Evolutionary conservation across 2,329 filamentous ascomycete genomes (phyloP).

Genomic region (Fusarium sp.): DNA sequence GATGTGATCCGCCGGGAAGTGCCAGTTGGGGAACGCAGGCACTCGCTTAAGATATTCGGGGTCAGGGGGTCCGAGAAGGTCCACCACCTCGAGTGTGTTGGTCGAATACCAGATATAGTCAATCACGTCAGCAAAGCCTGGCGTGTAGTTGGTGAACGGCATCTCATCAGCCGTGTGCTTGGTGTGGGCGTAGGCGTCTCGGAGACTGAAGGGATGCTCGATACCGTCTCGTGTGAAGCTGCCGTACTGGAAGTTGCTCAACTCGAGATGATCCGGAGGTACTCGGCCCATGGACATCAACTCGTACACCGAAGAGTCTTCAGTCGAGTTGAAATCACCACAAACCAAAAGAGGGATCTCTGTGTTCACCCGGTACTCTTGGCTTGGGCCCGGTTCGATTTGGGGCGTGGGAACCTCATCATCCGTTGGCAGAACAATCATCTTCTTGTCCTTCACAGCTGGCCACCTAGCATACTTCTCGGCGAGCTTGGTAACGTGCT

Average conservation of each 20-base stretch:
- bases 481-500: conserved; percentile 86
- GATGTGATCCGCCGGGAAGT: conserved; percentile 94
- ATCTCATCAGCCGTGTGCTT: conserved; percentile 86
- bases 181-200: conserved; percentile 87
- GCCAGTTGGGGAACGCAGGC: conserved; percentile 92
- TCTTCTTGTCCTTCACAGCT: conserved; percentile 83
- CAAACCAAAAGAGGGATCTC: conserved; percentile 93
- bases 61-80: conserved; percentile 87
- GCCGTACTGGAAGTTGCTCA: conserved; percentile 86
- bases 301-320: conserved; percentile 90
- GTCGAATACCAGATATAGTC: conserved; percentile 99
- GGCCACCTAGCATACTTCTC: conserved; percentile 87
- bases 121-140: conserved; percentile 90
- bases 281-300: conserved; percentile 85
- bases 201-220: conserved; percentile 92
- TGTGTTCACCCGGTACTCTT: conserved; percentile 86
- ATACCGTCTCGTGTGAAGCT: conserved; percentile 94
- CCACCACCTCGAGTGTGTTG: conserved; percentile 86
- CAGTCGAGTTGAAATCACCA: conserved; percentile 94
- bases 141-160: conserved; percentile 96
- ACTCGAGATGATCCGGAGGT: conserved; percentile 81
- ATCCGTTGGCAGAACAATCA: conserved; percentile 59
- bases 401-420: conserved; percentile 61
- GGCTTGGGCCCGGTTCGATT: conserved; percentile 79
- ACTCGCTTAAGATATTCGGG: conserved; percentile 86